Evolutionary conservation across 305 asterid genomes (phyloP), one percentile per base, ranked within the genome.

Genomic region (Plantago coronopus): DNA sequence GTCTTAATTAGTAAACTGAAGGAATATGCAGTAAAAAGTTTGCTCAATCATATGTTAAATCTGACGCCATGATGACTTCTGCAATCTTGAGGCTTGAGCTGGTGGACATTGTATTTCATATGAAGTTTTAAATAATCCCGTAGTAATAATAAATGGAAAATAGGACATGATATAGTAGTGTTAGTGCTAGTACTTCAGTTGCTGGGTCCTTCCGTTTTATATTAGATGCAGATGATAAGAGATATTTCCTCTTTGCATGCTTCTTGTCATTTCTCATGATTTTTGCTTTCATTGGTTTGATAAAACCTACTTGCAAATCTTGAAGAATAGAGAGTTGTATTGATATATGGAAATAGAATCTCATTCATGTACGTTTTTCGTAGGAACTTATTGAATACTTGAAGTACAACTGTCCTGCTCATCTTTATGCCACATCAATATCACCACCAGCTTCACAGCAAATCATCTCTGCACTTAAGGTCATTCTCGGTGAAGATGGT

Each of bases 361-460:
- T 17, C 10, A 27, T 23, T 54, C 59, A 15, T 17, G 7, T n/a
- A 5, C 10, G 20, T n/a, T 16, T n/a, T 69, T 25, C 77, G 62
- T 85, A 91, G 99, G 94, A 93, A 62, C 88, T 93, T 78, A 78
- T 93, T 67, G 78, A 83, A 48, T 93, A 77, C 75, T 74, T 93
- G 83, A 87, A 89, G 77, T 74, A 79, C 75, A 64, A 75, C 34
- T 87, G 99, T 64, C 99, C 99, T 69, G 99, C 99, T 73, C 99
- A 93, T 74, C 83, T 89, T 62, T 93, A 93, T 82, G 99, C 97
- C 53, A 93, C 99, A 22, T 87, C 99, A 23, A 72, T 93, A 67
- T 87, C 99, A n/a, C 99, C 99, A 48, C 99, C 99, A 54, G 89
- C 95, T 59, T 96, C 93, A 25, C 87, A 93, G 76, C 99, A 93